Percentiles rank a stretch among this genome's conserved stretches.
These are phyloP conservation scores for Massarina eburnea DNA, from an alignment of 2,329 filamentous ascomycete genomes.

Conservation along the genomic window DNA sequence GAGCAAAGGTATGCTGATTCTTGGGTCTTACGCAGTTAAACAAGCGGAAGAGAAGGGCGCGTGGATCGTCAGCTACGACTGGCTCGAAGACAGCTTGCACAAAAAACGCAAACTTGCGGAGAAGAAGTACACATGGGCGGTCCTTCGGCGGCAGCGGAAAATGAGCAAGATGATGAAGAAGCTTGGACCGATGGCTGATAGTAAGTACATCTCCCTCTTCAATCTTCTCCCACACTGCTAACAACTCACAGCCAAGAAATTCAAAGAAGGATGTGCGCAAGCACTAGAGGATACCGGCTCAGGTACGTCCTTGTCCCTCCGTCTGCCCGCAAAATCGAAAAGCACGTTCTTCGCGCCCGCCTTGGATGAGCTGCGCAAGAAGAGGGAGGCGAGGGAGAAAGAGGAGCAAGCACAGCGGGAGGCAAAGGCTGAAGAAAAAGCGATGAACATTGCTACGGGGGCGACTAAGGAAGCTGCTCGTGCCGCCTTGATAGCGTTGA, in stretches of 20 bases:
- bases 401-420: conserved; percentile 14
- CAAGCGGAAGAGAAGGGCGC: conserved; percentile 17
- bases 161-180: conserved; percentile 32
- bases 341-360: conserved; percentile 32
- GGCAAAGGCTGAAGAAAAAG: not conserved
- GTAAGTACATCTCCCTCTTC: conserved; percentile 15
- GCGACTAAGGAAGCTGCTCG: not conserved
- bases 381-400: conserved; percentile 23
- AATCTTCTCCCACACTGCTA: conserved; percentile 13
- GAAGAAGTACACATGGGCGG: conserved; percentile 37
- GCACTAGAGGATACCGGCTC: conserved; percentile 34
- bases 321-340: conserved; percentile 12
- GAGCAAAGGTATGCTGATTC: conserved; percentile 1
- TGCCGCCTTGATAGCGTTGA: not conserved
- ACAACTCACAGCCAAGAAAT: conserved; percentile 24
- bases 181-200: conserved; percentile 26
- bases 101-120: conserved; percentile 33
- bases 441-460: not conserved
- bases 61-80: conserved; percentile 46
- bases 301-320: conserved; percentile 35
- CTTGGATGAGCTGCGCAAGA: conserved; percentile 22
- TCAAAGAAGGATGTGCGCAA: conserved; percentile 33
- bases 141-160: conserved; percentile 31
- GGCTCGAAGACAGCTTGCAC: conserved; percentile 53
- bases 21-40: conserved; percentile 12